Base-by-base conservation (phyloP, 2,329 filamentous ascomycete species). In the Epichloe sylvatica region DNA sequence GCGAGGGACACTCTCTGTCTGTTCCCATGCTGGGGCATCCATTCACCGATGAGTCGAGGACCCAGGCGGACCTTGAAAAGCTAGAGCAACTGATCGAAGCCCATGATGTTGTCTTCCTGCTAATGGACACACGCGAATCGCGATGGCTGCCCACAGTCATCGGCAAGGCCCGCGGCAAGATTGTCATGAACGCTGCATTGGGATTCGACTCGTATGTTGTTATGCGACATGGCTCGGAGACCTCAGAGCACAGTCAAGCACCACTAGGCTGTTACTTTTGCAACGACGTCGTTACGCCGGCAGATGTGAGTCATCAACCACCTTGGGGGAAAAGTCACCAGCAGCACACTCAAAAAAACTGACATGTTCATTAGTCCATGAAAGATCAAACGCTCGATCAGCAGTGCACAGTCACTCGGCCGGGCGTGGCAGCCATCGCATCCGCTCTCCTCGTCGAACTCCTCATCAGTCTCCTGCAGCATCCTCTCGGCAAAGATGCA, bases 191-290 rank as follows among this genome's bases (percentile, higher is more conserved):
- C 64, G 89, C 91, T 7, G 92, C 92, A 2, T 75, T 98, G 3
- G 92, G 92, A 0, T 98, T 98, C 61, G 92, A 98, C 67, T 92
- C 89, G 0, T 98, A 87, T 59, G 89, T 98, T 2, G 89, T 95
- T 36, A 97, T 98, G 92, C 80, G 92, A 50, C 92, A 98, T 65
- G 92, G 92, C 1, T 74, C 87, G 5, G 77, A 80, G 56, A 72
- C 73, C 3, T 64, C 68, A 40, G 70, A 73, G 46, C 72, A 77
- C 11, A 74, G 69, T n/a, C 72, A 79, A 49, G 71, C 80, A 47
- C 80, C 86, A 25, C 73, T 97, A 25, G 92, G 92, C 9, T 98
- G 92, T 67, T 98, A 98, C 65, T 98, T 97, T 67, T 98, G 92
- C 69, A 97, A 94, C 60, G 92, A 98, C 64, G 91, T 98, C 25